These are phyloP conservation scores for Colletotrichum lupini DNA, from an alignment of 2,329 filamentous ascomycete genomes.

Conservation along the genomic window DNA sequence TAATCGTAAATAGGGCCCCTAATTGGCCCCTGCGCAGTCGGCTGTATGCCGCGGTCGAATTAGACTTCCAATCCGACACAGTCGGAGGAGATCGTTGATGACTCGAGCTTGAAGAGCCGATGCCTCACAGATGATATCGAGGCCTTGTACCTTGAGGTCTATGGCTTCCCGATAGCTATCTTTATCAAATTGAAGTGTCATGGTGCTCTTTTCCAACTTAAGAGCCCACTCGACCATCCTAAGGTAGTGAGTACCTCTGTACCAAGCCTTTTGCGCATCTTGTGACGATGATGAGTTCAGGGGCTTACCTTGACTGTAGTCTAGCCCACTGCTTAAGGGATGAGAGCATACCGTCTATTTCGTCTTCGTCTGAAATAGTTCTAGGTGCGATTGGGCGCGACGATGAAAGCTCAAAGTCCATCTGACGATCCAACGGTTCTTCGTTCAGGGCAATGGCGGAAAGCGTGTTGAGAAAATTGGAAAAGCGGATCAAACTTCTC, in stretches of 20 bases:
- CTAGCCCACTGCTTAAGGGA: constrained; percentile 11
- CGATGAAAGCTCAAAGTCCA: background rate
- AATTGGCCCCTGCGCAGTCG: no score
- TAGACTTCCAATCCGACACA: no score
- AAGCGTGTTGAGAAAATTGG: constrained; percentile 4
- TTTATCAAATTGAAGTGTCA: background rate
- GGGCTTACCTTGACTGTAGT: background rate
- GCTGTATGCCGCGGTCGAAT: no score
- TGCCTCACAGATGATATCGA: constrained; percentile 5
- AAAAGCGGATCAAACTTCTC: constrained; percentile 2
- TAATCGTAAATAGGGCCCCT: no score
- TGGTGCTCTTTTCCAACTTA: background rate
- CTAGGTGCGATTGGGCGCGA: background rate
- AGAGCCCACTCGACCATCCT: background rate
- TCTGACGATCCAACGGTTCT: background rate
- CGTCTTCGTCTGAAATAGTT: background rate
- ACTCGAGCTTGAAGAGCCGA: constrained; percentile 1
- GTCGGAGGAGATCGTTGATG: background rate
- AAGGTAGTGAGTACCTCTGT: no score
- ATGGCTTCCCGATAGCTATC: background rate
- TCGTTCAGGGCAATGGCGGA: background rate
- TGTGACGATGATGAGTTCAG: background rate
- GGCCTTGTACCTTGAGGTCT: background rate
- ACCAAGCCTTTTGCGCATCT: background rate
- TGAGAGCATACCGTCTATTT: constrained; percentile 5